Base-by-base conservation (phyloP, 495 filamentous ascomycete species). In the Talaromyces thailandensis region DNA sequence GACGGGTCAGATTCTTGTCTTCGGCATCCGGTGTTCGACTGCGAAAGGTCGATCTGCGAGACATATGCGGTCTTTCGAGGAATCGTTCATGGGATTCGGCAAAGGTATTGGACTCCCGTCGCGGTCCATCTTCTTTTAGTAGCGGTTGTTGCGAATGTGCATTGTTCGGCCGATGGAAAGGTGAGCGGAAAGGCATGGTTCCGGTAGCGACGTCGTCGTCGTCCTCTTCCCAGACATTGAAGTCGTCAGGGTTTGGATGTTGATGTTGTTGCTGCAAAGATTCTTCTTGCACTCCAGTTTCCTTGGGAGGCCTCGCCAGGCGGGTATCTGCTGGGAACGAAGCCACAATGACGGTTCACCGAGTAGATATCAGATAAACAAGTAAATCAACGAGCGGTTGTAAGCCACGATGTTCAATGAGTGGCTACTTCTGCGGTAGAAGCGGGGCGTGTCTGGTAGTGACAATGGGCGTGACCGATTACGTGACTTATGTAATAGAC, bases 1-100 rank as follows among this genome's bases (percentile, higher is more conserved):
- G 87, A 63, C 81, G 83, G 56, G 88, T 91, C 24, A 85, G 86
- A 26, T 79, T 80, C 67, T 81, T 76, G 43, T 80, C 76, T 31
- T 85, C 82, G 24, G 75, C 70, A 56, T 81, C 78, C 16, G 88
- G 83, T 64, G 82, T 87, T 63, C 75, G 75, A 67, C 84, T 85
- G 63, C 81, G 82, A 65, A 90, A 83, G 8, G 85, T 84, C 24
- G 84, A 80, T 45, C 80, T 76, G 58, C 82, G 72, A 51, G 77
- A 68, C 63, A 74, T 72, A 64, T 77, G 76, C 68, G 73, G 75
- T 50, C 52, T 43, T 71, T 72, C 79, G 67, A 69, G 73, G 61
- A 67, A 73, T 64, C 76, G 75, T 60, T 70, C 62, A 58, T 76
- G 66, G 64, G 67, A 68, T 51, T 68, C 59, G 51, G 65, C 58